A percentile compares a stretch with the other conserved stretches of the same genome.
phyloP scores from a whole-genome alignment of 441 rosid species.

The Bocquillonia castaneifolia region DNA sequence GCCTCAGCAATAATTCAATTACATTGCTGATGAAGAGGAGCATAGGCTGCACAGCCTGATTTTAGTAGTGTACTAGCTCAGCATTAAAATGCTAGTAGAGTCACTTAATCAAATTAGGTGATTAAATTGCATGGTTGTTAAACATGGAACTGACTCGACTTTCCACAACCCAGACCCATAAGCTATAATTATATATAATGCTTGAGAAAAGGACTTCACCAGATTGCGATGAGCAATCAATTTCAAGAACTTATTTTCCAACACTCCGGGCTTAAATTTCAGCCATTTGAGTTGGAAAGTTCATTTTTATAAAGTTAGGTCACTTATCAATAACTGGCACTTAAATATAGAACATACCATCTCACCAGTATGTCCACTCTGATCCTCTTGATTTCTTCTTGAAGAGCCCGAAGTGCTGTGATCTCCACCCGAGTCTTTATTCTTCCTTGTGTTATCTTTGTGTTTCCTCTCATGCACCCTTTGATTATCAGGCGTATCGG shows the following conservation, averaged over 20 bases:
- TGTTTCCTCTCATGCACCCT: slow-evolving; percentile 61
- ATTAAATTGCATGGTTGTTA: not conserved
- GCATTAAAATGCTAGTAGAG: not conserved
- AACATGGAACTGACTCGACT: not conserved
- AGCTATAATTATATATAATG: not conserved
- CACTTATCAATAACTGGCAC: slow-evolving; percentile 6
- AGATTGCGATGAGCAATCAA: not conserved
- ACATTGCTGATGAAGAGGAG: not conserved
- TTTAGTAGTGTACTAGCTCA: not conserved
- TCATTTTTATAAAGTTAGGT: not conserved
- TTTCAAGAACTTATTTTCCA: not conserved
- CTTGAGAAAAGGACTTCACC: not conserved
- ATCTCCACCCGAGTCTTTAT: slow-evolving; percentile 62
- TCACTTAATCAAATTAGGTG: not conserved
- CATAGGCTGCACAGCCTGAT: not conserved
- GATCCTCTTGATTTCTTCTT: slow-evolving; percentile 68
- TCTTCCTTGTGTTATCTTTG: slow-evolving; percentile 60
- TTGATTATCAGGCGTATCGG: slow-evolving; percentile 52
- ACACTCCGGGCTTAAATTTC: not conserved
- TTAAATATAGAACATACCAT: slow-evolving; percentile 56
- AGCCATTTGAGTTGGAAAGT: not conserved
- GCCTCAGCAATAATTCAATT: not conserved
- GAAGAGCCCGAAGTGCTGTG: slow-evolving; percentile 36
- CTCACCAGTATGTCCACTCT: slow-evolving; percentile 51
- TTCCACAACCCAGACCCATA: not conserved